Percentiles rank a stretch among this genome's conserved stretches.
These are phyloP conservation scores for Globomyces pollinis-pini DNA, from an alignment of 192 early-diverging fungal genomes.

Conservation along the genomic window DNA sequence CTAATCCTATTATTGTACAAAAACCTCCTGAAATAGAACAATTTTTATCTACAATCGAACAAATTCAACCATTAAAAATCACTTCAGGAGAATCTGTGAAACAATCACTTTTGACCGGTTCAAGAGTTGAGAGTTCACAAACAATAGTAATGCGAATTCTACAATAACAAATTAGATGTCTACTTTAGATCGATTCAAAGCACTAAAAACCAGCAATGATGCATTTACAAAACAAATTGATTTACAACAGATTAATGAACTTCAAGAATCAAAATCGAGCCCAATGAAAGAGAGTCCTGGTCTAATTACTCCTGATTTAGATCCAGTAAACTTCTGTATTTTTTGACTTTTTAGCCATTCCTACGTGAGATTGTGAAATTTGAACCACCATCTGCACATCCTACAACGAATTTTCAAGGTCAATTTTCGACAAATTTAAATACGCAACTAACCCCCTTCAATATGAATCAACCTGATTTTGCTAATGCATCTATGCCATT, in stretches of 20 bases:
- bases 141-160: neutral
- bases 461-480: neutral
- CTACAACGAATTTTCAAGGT: neutral
- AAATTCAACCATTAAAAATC: neutral
- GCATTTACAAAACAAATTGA: constrained; percentile 12
- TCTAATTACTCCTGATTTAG: no score
- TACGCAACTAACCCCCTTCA: neutral
- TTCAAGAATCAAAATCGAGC: no score
- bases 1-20: neutral
- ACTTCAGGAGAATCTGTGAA: neutral
- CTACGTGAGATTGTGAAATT: neutral
- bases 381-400: neutral
- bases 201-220: neutral
- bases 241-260: neutral
- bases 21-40: constrained; percentile 5
- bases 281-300: neutral
- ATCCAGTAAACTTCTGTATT: neutral
- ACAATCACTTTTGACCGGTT: neutral
- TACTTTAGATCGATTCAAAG: neutral
- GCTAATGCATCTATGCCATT: neutral
- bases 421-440: neutral
- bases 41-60: constrained; percentile 2
- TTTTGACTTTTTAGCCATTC: no score
- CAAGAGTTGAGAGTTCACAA: neutral
- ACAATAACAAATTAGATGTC: neutral